phyloP scores from a whole-genome alignment of 306 rosid species.

The Sicyos edulis region DNA sequence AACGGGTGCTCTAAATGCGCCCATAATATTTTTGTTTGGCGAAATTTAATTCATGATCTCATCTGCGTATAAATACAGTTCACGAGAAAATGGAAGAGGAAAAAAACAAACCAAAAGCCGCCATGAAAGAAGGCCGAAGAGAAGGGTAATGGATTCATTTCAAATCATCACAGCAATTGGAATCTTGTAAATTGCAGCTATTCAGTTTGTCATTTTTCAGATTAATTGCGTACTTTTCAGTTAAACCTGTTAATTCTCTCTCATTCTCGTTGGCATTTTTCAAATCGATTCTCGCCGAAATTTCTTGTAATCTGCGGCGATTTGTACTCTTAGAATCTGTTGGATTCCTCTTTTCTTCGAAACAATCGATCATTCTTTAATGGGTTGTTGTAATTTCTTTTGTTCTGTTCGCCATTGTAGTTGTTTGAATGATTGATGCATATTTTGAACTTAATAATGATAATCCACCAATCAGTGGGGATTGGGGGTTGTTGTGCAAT shows the following conservation, averaged over 20 bases:
- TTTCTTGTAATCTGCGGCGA: slow-evolving; percentile 2
- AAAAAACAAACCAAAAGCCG: background rate
- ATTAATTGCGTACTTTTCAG: no score
- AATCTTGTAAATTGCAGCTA: no score
- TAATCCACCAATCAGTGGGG: background rate
- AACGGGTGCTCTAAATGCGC: no score
- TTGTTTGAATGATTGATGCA: background rate
- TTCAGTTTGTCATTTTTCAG: no score
- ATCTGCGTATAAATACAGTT: background rate
- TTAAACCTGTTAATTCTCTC: no score
- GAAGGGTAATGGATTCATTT: no score
- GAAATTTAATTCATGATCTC: background rate
- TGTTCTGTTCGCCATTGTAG: background rate
- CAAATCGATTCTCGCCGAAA: background rate
- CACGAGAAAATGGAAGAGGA: background rate
- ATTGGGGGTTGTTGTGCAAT: background rate
- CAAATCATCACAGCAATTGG: no score
- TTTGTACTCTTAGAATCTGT: background rate
- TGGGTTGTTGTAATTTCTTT: background rate
- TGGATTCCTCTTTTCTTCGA: background rate
- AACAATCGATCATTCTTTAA: background rate
- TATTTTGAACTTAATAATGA: background rate
- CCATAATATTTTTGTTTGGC: no score
- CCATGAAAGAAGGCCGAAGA: background rate
- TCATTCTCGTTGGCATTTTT: background rate